These are phyloP conservation scores for Populus pruinosa DNA, from an alignment of 345 rosid genomes.

Conservation along the genomic window DNA sequence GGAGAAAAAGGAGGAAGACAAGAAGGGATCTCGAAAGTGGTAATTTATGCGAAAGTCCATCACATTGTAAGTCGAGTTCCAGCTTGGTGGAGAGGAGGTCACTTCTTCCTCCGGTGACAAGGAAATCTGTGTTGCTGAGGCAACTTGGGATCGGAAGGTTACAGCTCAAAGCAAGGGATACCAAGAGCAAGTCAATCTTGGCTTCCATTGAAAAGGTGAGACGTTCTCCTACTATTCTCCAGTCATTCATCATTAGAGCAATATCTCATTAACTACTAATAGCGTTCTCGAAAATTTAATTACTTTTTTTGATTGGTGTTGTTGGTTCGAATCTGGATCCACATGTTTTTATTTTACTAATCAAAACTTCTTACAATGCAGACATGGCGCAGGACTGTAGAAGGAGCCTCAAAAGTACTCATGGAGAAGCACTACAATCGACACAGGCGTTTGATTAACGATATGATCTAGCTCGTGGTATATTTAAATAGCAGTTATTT, in stretches of 20 bases:
- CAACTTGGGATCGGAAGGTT: conserved; percentile 54
- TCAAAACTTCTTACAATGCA: neutral
- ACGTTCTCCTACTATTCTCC: neutral
- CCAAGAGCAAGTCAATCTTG: conserved; percentile 54
- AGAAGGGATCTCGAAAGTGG: conserved; percentile 9
- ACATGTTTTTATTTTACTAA: neutral
- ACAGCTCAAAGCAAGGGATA: conserved; percentile 34
- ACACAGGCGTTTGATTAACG: conserved; percentile 73
- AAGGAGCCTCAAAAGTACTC: conserved; percentile 73
- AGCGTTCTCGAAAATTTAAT: too few species aligned
- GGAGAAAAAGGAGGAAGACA: conserved; percentile 3
- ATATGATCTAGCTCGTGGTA: conserved; percentile 29
- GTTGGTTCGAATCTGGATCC: neutral
- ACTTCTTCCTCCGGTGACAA: conserved; percentile 52
- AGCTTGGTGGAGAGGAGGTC: conserved; percentile 52
- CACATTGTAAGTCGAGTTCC: neutral
- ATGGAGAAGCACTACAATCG: conserved; percentile 74
- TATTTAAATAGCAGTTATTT: neutral
- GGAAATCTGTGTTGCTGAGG: conserved; percentile 42
- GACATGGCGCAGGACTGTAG: conserved; percentile 88
- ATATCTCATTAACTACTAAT: too few species aligned
- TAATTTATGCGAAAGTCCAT: conserved; percentile 21
- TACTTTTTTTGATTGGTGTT: neutral
- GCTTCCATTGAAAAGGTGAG: conserved; percentile 60
- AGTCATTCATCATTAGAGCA: neutral